Evolutionary conservation across 345 rosid genomes (phyloP).

Genomic region (Arabis alpina): DNA sequence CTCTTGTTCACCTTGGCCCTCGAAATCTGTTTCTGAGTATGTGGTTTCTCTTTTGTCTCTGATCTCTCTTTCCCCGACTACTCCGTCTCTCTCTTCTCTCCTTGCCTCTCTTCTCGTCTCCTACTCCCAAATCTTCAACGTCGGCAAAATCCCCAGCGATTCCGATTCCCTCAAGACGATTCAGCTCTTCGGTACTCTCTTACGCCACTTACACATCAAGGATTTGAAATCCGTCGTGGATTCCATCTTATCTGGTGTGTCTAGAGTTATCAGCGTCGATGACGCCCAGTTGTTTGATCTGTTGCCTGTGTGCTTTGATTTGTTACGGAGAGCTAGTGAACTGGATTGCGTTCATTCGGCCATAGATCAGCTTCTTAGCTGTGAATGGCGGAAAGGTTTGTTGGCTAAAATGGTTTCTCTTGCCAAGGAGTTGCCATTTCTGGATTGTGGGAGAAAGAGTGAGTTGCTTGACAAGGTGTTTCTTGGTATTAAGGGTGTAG

Average conservation of each 20-base stretch:
- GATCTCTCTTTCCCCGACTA: conserved; percentile 57
- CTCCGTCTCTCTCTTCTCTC: conserved; percentile 55
- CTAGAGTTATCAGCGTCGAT: conserved; percentile 46
- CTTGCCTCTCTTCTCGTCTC: conserved; percentile 66
- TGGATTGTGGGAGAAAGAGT: conserved; percentile 57
- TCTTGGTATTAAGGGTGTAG: conserved; percentile 55
- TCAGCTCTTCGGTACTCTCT: conserved; percentile 53
- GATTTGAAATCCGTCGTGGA: conserved; percentile 54
- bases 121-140: conserved; percentile 56
- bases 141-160: conserved; percentile 61
- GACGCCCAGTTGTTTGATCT: conserved; percentile 79
- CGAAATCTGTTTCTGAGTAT: conserved; percentile 64
- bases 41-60: conserved; percentile 61
- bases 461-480: conserved; percentile 75
- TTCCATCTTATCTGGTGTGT: conserved; percentile 41
- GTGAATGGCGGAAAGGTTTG: conserved; percentile 66
- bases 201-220: conserved; percentile 41
- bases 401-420: conserved; percentile 65
- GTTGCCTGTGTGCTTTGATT: conserved; percentile 62
- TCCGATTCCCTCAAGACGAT: conserved; percentile 64
- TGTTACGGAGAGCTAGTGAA: conserved; percentile 47
- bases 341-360: conserved; percentile 46
- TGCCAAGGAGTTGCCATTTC: conserved; percentile 58
- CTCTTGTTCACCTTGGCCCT: conserved; percentile 56
- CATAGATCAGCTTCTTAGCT: conserved; percentile 52